These are phyloP conservation scores for Leptomonas pyrrhocoris DNA, from an alignment of 208 protist species.

Conservation along the genomic window DNA sequence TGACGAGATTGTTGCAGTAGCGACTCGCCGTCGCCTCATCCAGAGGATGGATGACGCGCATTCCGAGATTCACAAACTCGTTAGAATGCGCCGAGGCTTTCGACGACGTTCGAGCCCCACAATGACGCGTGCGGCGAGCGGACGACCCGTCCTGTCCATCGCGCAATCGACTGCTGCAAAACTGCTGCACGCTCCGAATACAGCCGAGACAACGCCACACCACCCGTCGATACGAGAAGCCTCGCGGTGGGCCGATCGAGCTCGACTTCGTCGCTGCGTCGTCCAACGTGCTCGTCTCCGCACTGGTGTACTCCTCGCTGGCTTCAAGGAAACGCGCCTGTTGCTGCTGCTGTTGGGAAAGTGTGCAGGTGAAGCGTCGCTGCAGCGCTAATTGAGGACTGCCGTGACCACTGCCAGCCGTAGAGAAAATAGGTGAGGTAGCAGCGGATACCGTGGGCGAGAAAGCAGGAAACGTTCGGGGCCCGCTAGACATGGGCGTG, in stretches of 20 bases:
- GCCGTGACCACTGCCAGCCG: background rate
- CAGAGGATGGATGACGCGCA: slow-evolving; percentile 60
- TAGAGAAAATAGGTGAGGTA: background rate
- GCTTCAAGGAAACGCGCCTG: background rate
- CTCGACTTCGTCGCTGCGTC: background rate
- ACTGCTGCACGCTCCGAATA: slow-evolving; percentile 20
- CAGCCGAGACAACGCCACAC: slow-evolving; percentile 18
- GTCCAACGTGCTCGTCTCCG: background rate
- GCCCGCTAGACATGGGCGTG: background rate
- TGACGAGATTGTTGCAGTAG: slow-evolving; percentile 86
- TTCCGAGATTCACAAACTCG: background rate
- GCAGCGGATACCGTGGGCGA: background rate
- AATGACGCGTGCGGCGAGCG: background rate
- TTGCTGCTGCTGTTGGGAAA: background rate
- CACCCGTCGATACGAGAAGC: slow-evolving; percentile 6
- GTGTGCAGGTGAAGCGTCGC: background rate
- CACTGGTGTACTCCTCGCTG: slow-evolving; percentile 7
- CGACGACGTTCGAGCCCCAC: background rate
- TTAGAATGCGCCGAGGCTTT: background rate
- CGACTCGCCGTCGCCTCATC: slow-evolving; percentile 35
- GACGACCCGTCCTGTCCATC: background rate
- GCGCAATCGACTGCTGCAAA: background rate
- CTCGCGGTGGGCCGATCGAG: background rate
- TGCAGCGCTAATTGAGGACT: slow-evolving; percentile 10
- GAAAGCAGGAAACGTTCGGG: background rate